Evolutionary conservation across 441 rosid species (phyloP).

Genomic region (Pelargonium fulgidum): DNA sequence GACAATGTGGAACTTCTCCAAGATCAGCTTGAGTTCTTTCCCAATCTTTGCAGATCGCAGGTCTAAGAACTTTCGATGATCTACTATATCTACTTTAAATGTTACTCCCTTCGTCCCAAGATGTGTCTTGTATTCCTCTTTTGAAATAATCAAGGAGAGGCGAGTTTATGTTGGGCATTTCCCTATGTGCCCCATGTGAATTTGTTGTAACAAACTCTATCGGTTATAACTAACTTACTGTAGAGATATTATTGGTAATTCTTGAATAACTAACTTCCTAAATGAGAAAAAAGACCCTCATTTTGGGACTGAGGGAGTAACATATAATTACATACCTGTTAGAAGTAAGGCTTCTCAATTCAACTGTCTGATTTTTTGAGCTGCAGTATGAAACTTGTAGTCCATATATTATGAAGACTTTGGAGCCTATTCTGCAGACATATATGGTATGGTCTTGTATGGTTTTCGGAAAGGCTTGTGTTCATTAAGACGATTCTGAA

Average conservation of each 20-base stretch:
- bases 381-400: slow-evolving; percentile 92
- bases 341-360: slow-evolving; percentile 4
- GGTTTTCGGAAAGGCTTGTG: slow-evolving; percentile 12
- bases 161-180: background rate
- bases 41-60: slow-evolving; percentile 97
- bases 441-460: slow-evolving; percentile 57
- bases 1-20: slow-evolving; percentile 98
- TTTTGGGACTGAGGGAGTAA: background rate
- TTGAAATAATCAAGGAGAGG: background rate
- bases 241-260: too few relatives aligned
- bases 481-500: slow-evolving; percentile 8
- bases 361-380: slow-evolving; percentile 20
- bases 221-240: too few relatives aligned
- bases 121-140: slow-evolving; percentile 4
- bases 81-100: slow-evolving; percentile 9
- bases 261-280: background rate
- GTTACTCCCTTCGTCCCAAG: slow-evolving; percentile 15
- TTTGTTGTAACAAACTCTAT: too few relatives aligned
- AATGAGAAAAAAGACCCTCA: background rate
- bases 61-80: slow-evolving; percentile 30
- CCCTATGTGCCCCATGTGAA: background rate
- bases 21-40: slow-evolving; percentile 98
- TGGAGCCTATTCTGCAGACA: slow-evolving; percentile 94
- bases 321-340: slow-evolving; percentile 2
- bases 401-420: slow-evolving; percentile 57